Percentiles rank a stretch among this genome's conserved stretches.
These are phyloP conservation scores for Thalassiosira livingstoniorum DNA, from an alignment of 352 stramenopile species.

Conservation along the genomic window DNA sequence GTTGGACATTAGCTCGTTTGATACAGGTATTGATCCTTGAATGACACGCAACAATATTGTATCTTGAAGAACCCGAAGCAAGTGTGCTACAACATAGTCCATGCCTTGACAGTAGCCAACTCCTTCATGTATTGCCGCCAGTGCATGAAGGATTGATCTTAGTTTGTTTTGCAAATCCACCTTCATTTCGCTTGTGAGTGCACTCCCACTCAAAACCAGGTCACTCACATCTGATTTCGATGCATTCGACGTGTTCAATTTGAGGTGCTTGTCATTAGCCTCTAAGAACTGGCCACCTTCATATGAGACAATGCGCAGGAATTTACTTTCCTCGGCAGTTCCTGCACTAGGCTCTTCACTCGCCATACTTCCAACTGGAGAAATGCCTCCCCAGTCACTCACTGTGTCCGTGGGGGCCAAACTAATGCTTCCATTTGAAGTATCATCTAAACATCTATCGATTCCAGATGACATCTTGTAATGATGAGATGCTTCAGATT, in stretches of 20 bases:
- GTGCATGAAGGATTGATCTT: conserved; percentile 76
- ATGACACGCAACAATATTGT: conserved; percentile 70
- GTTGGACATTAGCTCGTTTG: background rate
- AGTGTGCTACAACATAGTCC: conserved; percentile 85
- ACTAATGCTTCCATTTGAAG: conserved; percentile 54
- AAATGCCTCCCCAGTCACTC: conserved; percentile 83
- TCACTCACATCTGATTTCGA: conserved; percentile 66
- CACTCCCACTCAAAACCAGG: conserved; percentile 78
- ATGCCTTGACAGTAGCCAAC: conserved; percentile 85
- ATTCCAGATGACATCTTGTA: conserved; percentile 58
- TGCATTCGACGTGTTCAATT: conserved; percentile 42
- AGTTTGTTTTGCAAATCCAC: conserved; percentile 82
- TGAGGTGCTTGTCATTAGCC: conserved; percentile 28
- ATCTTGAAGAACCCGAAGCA: conserved; percentile 83
- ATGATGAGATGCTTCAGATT: conserved; percentile 54
- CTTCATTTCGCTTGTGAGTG: conserved; percentile 80
- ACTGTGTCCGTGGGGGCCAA: conserved; percentile 81
- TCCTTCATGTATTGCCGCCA: conserved; percentile 74
- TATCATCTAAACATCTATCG: conserved; percentile 43
- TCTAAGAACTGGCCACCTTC: conserved; percentile 44
- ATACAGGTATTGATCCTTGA: conserved; percentile 56
- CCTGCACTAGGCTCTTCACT: conserved; percentile 53
- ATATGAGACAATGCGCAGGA: conserved; percentile 29
- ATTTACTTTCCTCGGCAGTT: conserved; percentile 18
- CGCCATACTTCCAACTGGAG: conserved; percentile 70